phyloP scores from a whole-genome alignment of 345 rosid species.

The Eucalyptus cloeziana region DNA sequence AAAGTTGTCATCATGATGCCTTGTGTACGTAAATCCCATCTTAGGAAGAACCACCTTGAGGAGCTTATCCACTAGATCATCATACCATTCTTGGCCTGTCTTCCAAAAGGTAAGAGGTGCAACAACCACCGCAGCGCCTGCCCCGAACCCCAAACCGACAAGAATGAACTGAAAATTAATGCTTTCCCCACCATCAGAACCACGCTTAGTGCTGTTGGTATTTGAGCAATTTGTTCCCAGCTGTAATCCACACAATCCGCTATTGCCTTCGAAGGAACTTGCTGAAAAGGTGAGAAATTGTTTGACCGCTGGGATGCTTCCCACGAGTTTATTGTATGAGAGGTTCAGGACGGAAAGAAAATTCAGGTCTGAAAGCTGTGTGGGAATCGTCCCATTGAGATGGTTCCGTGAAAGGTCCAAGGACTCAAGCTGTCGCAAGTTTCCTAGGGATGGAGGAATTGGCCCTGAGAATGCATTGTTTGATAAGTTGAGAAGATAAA shows the following conservation, averaged over 20 bases:
- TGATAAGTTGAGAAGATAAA: conserved; percentile 17
- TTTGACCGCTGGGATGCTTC: conserved; percentile 1
- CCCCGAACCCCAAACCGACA: conserved; percentile 38
- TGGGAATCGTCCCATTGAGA: conserved; percentile 7
- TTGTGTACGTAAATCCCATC: conserved; percentile 26
- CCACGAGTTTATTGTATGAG: conserved; percentile 11
- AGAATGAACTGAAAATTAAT: conserved; percentile 35
- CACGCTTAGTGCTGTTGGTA: not conserved
- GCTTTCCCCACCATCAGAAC: rapidly evolving
- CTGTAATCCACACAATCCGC: conserved; percentile 10
- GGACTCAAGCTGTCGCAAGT: not conserved
- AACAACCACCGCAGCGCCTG: conserved; percentile 29
- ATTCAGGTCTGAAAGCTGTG: not conserved
- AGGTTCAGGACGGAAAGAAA: conserved; percentile 21
- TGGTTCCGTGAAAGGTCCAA: conserved; percentile 14
- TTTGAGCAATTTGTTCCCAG: not conserved
- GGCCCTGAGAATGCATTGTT: not conserved
- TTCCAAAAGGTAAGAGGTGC: conserved; percentile 23
- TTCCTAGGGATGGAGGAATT: not conserved
- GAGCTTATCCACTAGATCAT: conserved; percentile 20
- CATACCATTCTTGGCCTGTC: conserved; percentile 8
- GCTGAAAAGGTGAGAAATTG: conserved; percentile 14
- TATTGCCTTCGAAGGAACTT: conserved; percentile 2
- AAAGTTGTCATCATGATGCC: conserved; percentile 5
- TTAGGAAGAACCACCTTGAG: conserved; percentile 25